Conservation (phyloP, 352 stramenopile genomes). For the Pythium monospermum region DNA sequence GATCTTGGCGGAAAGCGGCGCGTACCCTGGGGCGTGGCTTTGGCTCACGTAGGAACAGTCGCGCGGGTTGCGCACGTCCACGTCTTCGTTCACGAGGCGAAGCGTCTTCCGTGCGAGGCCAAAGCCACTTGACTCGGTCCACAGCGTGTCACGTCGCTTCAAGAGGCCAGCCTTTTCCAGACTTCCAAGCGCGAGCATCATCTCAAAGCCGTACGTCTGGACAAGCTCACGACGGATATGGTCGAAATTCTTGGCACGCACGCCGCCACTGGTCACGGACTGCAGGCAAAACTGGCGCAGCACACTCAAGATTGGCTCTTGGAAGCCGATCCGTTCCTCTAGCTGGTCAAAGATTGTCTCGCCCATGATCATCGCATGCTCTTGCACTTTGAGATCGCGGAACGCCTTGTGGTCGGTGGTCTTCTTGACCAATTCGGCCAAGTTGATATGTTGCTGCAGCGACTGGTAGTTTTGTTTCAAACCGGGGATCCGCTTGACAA, state of each 20-base stretch:
- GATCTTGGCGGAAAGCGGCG: slow-evolving; percentile 90
- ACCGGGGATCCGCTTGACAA: slow-evolving; percentile 97
- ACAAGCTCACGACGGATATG: slow-evolving; percentile 91
- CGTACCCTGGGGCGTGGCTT: slow-evolving; percentile 87
- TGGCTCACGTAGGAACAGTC: slow-evolving; percentile 92
- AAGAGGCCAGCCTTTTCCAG: slow-evolving; percentile 93
- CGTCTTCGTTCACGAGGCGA: slow-evolving; percentile 93
- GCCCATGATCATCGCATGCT: slow-evolving; percentile 95
- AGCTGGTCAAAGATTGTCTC: slow-evolving; percentile 94
- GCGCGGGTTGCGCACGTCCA: slow-evolving; percentile 91
- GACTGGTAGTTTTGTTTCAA: slow-evolving; percentile 92
- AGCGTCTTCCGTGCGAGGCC: slow-evolving; percentile 85
- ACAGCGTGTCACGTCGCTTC: slow-evolving; percentile 83
- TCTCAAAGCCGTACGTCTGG: slow-evolving; percentile 97
- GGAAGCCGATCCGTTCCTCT: slow-evolving; percentile 93
- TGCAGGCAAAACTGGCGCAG: slow-evolving; percentile 93
- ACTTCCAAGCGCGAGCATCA: slow-evolving; percentile 89
- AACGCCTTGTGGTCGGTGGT: slow-evolving; percentile 92
- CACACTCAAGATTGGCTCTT: slow-evolving; percentile 88
- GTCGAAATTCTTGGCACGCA: slow-evolving; percentile 94
- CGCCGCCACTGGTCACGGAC: slow-evolving; percentile 89
- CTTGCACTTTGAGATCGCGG: slow-evolving; percentile 92
- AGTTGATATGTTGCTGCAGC: slow-evolving; percentile 97
- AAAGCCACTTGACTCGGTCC: slow-evolving; percentile 84
- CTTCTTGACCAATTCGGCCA: slow-evolving; percentile 95